Evolutionary conservation across 805 yeast genomes (phyloP).

Genomic region (Cyberlindnera americana): DNA sequence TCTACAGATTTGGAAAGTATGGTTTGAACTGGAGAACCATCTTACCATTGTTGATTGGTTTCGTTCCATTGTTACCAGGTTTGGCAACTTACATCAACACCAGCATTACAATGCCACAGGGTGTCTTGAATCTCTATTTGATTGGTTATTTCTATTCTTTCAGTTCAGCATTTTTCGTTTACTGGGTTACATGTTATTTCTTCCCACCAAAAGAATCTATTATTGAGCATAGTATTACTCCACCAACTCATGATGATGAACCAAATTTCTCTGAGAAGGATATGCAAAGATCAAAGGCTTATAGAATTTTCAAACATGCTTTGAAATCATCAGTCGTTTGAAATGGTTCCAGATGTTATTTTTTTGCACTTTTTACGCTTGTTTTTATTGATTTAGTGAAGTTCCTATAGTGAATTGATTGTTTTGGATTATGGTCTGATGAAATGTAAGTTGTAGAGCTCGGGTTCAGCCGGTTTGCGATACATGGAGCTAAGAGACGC

Average conservation of each 20-base stretch:
- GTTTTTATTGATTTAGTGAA: not conserved
- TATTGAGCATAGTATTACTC: constrained; percentile 9
- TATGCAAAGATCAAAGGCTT: constrained; percentile 3
- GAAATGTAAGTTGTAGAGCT: no score
- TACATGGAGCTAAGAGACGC: no score
- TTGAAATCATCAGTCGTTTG: constrained; percentile 5
- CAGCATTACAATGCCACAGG: constrained; percentile 6
- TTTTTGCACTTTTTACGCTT: no score
- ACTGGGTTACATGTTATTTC: constrained; percentile 9
- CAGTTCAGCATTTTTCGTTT: constrained; percentile 8
- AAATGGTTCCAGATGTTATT: not conserved
- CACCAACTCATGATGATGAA: constrained; percentile 5
- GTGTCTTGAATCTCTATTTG: constrained; percentile 11
- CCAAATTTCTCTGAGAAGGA: constrained; percentile 3
- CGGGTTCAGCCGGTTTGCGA: no score
- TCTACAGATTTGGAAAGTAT: constrained; percentile 12
- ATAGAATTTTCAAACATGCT: constrained; percentile 4
- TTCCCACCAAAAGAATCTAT: constrained; percentile 12
- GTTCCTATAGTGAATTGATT: no score
- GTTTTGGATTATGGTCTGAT: no score
- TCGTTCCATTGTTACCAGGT: constrained; percentile 17
- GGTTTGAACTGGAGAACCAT: constrained; percentile 18
- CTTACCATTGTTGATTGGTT: constrained; percentile 12
- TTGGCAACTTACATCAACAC: constrained; percentile 16
- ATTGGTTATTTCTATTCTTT: constrained; percentile 18